These are phyloP conservation scores for Medicago truncatula DNA, from an alignment of 306 rosid species.

Conservation along the genomic window DNA sequence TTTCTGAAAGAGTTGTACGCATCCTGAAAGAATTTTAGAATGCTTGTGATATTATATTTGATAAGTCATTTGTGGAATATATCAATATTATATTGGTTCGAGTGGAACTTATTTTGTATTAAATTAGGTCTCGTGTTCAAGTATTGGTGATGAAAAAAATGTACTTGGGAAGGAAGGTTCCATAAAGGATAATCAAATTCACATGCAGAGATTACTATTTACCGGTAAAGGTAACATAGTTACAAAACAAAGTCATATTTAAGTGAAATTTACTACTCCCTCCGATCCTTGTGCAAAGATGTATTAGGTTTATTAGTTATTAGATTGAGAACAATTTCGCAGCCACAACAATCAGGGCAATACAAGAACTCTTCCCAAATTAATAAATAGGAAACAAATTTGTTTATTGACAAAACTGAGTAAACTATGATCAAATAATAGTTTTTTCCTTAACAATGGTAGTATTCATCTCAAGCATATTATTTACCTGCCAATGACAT, in stretches of 20 bases:
- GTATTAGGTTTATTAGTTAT: not conserved
- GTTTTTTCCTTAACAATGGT: not conserved
- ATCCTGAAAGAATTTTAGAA: too few species aligned
- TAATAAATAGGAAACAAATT: not conserved
- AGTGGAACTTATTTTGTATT: not conserved
- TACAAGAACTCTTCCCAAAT: conserved; percentile 5
- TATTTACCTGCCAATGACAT: conserved; percentile 40
- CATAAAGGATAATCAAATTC: not conserved
- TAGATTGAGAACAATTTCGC: not conserved
- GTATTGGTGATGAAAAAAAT: not conserved
- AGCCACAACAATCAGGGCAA: conserved; percentile 8
- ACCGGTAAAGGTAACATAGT: not conserved
- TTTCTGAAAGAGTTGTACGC: too few species aligned
- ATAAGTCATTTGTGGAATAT: not conserved
- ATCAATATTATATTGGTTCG: not conserved
- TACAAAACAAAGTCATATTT: not conserved
- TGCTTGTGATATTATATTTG: too few species aligned
- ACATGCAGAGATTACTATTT: not conserved
- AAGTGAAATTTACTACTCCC: not conserved
- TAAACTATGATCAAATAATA: not conserved
- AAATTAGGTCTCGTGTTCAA: not conserved
- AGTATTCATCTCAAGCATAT: not conserved
- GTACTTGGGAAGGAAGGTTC: not conserved
- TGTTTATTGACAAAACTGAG: conserved; percentile 15
- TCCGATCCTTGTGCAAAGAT: not conserved